Base-by-base conservation (phyloP, 306 rosid genomes). In the Quercus gilva region DNA sequence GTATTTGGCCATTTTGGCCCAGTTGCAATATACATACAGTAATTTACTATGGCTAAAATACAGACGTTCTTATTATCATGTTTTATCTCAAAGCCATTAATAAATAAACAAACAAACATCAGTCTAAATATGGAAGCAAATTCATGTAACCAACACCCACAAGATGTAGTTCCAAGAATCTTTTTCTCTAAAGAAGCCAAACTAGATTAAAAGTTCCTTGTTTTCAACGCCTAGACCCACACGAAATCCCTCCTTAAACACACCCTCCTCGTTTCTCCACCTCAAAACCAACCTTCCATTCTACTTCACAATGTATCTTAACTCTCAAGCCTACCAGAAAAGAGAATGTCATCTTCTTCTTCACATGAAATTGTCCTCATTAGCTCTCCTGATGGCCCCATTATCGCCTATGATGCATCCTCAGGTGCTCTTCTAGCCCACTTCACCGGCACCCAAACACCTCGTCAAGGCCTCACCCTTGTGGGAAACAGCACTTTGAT, bases 341-440 rank as follows among this genome's bases (percentile, higher is more conserved):
- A 92, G 31, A 79, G 74, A 57, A 92, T 87, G 91, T 58, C 80
- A 21, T 78, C 90, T 6, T 84, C 82, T 49, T 78, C 82, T 49
- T 74, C 88, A 0, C 65, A 63, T 41, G 91, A 90, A 83, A 52
- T 94, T 76, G 61, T 94, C 82, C 91, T 94, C 75, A 88, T 89
- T 3, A 86, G 86, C 83, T 91, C 95, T 15, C 87, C 85, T 0
- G 89, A 90, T 6, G 93, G 94, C 35, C 87, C 88, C 74, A 86
- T 90, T 35, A 57, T 28, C 2, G 92, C 88, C 72, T 91, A 88
- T 1, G 88, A 88, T 0, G 81, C 89, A 20, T 82, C 90, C 72
- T 83, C 82, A 0, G 91, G 91, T 23, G 12, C 78, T 64, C 5
- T 51, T 18, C n/a, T 90, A 0, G 80, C 86, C 15, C 79, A 45